Base-by-base conservation (phyloP, 495 filamentous ascomycete species). In the Penicillium alfredii region DNA sequence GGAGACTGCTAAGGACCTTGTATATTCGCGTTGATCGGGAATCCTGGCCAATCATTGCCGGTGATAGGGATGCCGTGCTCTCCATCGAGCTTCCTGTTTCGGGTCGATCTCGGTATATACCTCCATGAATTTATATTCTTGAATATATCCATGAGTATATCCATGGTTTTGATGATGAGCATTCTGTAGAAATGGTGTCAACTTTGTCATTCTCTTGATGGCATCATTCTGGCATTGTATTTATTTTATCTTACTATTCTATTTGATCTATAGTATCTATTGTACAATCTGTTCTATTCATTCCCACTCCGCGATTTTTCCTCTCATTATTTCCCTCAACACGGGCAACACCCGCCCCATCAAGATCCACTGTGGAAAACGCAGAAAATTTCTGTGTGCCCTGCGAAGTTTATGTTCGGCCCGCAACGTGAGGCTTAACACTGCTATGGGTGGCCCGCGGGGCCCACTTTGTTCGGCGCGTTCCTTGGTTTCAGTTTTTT, bases 21-120 rank as follows among this genome's bases (percentile, higher is more conserved):
- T n/a, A n/a, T n/a, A n/a, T n/a, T n/a, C 43, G 14, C 14, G 6
- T 10, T 17, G 24, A 39, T 47, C 47, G 45, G 45, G 25, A 14
- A 13, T 28, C 20, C 25, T 26, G 35, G 35, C 51, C 51, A 55
- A 55, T 45, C n/a, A 13, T 33, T 15, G 22, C 18, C 9, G 38
- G 16, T 12, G 33, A 17, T 23, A 43, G 46, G 35, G 16, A 44
- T 32, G 38, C 37, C 47, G 45, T 44, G 38, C 29, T 16, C 49
- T 56, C 49, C 35, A 32, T 28, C 43, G 48, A 47, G 33, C 53
- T 53, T 53, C 53, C 53, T 48, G 12, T 46, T 56, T 45, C 49
- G 53, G 53, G 49, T 44, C 45, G 49, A 56, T 56, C 53, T 50
- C 40, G 48, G 47, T 27, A 33, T 28, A 33, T 28, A 15, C 35